phyloP scores from a whole-genome alignment of 805 yeast genomes.

The Saturnispora halmiae region DNA sequence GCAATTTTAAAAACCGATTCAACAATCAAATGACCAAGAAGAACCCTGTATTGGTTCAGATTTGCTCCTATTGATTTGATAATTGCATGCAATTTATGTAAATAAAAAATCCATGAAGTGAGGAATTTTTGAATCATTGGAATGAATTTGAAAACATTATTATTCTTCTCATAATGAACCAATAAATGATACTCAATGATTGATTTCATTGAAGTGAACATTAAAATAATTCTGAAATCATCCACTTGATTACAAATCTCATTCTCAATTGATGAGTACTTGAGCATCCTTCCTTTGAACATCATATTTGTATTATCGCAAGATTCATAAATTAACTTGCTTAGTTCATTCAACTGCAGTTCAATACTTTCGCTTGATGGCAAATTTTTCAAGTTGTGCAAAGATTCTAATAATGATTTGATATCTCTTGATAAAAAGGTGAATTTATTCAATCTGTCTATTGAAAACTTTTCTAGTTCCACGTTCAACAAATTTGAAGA shows the following conservation, averaged over 20 bases:
- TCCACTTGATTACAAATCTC: constrained; percentile 8
- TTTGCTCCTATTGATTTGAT: neutral
- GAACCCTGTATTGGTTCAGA: neutral
- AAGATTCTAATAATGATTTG: constrained; percentile 16
- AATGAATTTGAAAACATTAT: constrained; percentile 3
- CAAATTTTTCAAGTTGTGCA: constrained; percentile 16
- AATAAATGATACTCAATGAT: constrained; percentile 15
- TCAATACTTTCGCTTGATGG: constrained; percentile 23
- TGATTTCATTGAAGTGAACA: constrained; percentile 5
- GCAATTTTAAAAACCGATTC: constrained; percentile 4
- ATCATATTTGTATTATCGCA: constrained; percentile 1
- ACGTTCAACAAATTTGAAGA: constrained; percentile 14
- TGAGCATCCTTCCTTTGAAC: neutral
- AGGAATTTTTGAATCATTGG: constrained; percentile 1
- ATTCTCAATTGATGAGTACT: constrained; percentile 4
- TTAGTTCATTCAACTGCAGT: constrained; percentile 12
- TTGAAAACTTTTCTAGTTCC: constrained; percentile 17
- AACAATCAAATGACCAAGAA: constrained; percentile 5
- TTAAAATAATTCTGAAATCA: constrained; percentile 6
- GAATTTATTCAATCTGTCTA: constrained; percentile 17
- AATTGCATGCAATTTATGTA: neutral
- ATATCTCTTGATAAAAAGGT: constrained; percentile 15
- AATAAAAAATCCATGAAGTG: neutral
- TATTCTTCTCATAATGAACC: constrained; percentile 15
- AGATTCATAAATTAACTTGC: constrained; percentile 4